Base-by-base conservation (phyloP, 805 yeast species). In the Teunomyces funiuensis region DNA sequence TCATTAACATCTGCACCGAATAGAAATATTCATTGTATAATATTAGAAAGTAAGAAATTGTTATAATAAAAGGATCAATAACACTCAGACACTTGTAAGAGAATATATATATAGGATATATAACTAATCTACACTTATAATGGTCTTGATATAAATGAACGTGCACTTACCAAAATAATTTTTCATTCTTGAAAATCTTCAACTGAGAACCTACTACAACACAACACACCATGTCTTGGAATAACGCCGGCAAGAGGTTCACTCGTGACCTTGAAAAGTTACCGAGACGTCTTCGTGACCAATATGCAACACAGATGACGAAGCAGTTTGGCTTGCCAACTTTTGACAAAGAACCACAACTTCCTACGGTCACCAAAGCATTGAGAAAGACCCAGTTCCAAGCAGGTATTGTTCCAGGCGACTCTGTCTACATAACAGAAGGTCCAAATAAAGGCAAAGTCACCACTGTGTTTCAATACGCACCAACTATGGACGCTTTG, bases 401-500 rank as follows among this genome's bases (percentile, higher is more conserved):
- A 45, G 75, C 85, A 70, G 82, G 79, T 36, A 80, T 79, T 49
- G 69, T 82, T 34, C 80, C 79, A 16, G 95, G 95, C 15, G 96
- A 88, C 63, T 70, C 83, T 46, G 95, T 86, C 2, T 76, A 88
- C 57, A 72, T 88, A 18, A 69, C 79, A 19, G 74, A 73, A 39
- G 97, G 97, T 14, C 71, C 74, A 36, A 75, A 77, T 54, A 79
- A 79, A 54, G 96, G 96, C n/a, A 80, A 78, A 19, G 73, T 89
- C 10, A 81, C 91, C 6, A 77, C 77, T 41, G 77, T 91, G 8
- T 72, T 76, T 45, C 77, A 79, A 44, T 79, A 80, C 46, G 77
- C 76, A 38, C 64, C 69, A n/a, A 73, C 75, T 33, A 73, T 82
- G 16, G 86, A 88, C 58, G 76, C 84, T 4, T 76, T 79, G 33